A percentile compares a stretch with the other conserved stretches of the same genome.
These are phyloP conservation scores for Spirogloea muscicola DNA, from an alignment of 139 green algal species.

Conservation along the genomic window DNA sequence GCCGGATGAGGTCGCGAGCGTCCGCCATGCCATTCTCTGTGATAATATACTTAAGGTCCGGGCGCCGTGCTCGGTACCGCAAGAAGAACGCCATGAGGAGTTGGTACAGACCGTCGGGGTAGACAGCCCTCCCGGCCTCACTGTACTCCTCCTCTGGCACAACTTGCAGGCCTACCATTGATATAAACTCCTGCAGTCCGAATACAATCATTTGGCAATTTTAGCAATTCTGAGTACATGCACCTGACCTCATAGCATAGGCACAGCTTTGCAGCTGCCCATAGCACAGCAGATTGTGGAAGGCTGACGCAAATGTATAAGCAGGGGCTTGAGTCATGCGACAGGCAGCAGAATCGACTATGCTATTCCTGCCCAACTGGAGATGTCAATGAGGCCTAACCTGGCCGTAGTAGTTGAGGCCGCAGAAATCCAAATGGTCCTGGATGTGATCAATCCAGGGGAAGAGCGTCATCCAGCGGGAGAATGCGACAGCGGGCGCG, in stretches of 20 bases:
- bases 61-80: conserved; percentile 1
- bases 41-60: conserved; percentile 3
- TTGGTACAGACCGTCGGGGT: conserved; percentile 41
- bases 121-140: conserved; percentile 12
- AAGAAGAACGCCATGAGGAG: conserved; percentile 22
- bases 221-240: no score
- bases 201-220: background rate
- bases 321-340: background rate
- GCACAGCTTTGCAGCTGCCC: background rate
- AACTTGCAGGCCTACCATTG: background rate
- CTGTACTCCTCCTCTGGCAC: background rate
- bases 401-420: conserved; percentile 52
- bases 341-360: background rate
- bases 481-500: background rate
- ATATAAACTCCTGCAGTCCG: conserved; percentile 4
- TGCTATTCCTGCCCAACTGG: background rate
- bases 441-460: conserved; percentile 37
- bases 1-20: conserved; percentile 18
- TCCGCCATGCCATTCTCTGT: conserved; percentile 48
- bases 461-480: conserved; percentile 20
- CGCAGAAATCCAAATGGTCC: conserved; percentile 41
- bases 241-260: no score
- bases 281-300: background rate
- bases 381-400: background rate
- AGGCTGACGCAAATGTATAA: background rate